phyloP scores from a whole-genome alignment of 108 stramenopile species.

The Aurantiochytrium sp. region DNA sequence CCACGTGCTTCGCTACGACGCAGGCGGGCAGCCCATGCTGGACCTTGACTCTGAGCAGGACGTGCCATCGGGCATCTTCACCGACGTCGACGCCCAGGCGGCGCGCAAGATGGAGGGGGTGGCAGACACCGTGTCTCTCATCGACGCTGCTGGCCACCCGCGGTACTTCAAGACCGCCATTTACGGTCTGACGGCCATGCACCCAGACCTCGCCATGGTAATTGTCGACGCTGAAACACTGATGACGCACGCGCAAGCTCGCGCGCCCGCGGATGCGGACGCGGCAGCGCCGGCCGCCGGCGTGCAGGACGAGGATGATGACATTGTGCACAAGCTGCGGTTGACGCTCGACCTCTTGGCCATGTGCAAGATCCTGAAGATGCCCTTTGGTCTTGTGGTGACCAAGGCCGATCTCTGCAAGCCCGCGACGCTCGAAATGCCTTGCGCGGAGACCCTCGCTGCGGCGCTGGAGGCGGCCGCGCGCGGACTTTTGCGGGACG shows the following conservation, averaged over 20 bases:
- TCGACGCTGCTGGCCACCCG: conserved; percentile 53
- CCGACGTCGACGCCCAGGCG: not conserved
- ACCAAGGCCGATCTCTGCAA: conserved; percentile 40
- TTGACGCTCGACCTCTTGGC: conserved; percentile 41
- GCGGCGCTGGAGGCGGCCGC: not conserved
- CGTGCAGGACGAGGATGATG: not conserved
- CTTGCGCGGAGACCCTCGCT: too few species aligned
- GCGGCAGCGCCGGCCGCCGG: too few species aligned
- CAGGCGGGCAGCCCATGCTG: not conserved
- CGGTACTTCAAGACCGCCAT: conserved; percentile 54
- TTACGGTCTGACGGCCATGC: conserved; percentile 43
- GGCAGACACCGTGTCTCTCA: conserved; percentile 27
- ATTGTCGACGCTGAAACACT: conserved; percentile 38
- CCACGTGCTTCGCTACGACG: conserved; percentile 35
- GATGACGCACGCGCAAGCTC: too few species aligned
- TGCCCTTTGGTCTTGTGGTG: conserved; percentile 41
- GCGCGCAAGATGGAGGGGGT: not conserved
- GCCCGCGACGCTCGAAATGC: too few species aligned
- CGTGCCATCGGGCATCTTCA: not conserved
- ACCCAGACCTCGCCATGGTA: conserved; percentile 43
- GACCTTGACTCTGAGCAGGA: not conserved
- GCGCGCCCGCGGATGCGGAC: too few species aligned
- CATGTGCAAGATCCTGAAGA: conserved; percentile 33
- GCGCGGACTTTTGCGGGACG: not conserved
- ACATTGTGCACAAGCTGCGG: not conserved